These are phyloP conservation scores for Saturnispora hagleri DNA, from an alignment of 805 yeast species.

Conservation along the genomic window DNA sequence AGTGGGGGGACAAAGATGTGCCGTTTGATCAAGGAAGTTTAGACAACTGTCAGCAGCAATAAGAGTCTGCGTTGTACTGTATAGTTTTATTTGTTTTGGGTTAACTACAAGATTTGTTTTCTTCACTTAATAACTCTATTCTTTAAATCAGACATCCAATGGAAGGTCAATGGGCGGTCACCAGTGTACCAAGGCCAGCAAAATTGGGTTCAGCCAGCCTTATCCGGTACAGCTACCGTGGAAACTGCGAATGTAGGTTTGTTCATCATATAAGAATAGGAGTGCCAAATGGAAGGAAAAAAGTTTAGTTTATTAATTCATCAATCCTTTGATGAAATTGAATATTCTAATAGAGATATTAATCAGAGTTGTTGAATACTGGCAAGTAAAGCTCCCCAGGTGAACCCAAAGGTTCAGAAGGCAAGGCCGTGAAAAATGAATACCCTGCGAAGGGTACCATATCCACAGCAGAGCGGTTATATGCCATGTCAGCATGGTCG, in stretches of 20 bases:
- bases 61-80: neutral
- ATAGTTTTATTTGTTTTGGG: neutral
- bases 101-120: neutral
- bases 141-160: conserved; percentile 72
- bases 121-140: neutral
- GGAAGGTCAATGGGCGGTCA: conserved; percentile 87
- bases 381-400: conserved; percentile 70
- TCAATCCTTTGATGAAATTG: neutral
- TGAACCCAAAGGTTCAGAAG: conserved; percentile 23
- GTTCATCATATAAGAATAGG: conserved; percentile 53
- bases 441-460: conserved; percentile 21
- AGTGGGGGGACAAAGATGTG: conserved; percentile 37
- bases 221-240: conserved; percentile 77
- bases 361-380: conserved; percentile 62
- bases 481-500: conserved; percentile 92
- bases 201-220: conserved; percentile 51
- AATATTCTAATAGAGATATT: neutral
- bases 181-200: conserved; percentile 53
- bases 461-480: conserved; percentile 34
- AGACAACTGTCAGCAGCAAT: conserved; percentile 45
- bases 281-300: neutral
- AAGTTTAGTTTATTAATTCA: neutral
- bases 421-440: conserved; percentile 25
- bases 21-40: conserved; percentile 45
- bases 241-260: conserved; percentile 89